phyloP scores from a whole-genome alignment of 208 protist genomes.

The Naegleria fowleri region DNA sequence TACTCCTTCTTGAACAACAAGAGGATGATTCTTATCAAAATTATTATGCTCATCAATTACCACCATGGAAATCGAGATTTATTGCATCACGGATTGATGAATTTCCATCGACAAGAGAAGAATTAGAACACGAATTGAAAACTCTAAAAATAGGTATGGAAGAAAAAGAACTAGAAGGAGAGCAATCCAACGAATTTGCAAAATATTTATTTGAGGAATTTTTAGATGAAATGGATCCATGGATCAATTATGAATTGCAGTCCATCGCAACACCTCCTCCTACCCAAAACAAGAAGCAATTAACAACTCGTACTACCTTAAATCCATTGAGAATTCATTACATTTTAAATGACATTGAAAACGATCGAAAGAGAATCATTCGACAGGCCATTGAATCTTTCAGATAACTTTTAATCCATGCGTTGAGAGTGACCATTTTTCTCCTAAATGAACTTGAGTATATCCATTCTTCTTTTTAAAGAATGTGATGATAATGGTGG shows the following conservation, averaged over 20 bases:
- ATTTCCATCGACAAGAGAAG: not conserved
- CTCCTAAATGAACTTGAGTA: too few relatives aligned
- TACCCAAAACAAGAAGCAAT: too few relatives aligned
- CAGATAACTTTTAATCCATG: too few relatives aligned
- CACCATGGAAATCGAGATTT: not conserved
- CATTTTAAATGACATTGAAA: not conserved
- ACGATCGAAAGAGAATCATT: not conserved
- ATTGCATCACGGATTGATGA: not conserved
- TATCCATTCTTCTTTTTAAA: too few relatives aligned
- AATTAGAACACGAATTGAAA: not conserved
- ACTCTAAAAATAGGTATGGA: not conserved
- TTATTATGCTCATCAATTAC: not conserved
- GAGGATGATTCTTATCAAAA: not conserved
- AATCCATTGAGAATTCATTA: not conserved
- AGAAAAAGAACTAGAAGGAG: not conserved
- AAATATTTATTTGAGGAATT: not conserved
- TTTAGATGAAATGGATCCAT: not conserved
- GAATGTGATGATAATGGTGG: too few relatives aligned
- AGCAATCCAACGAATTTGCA: not conserved
- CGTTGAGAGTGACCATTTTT: too few relatives aligned
- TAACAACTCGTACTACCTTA: not conserved
- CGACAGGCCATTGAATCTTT: not conserved
- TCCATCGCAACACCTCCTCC: not conserved
- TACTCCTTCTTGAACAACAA: not conserved
- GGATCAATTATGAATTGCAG: not conserved